phyloP scores from a whole-genome alignment of 148 eudicot species.

The Salicornia ramosissima region DNA sequence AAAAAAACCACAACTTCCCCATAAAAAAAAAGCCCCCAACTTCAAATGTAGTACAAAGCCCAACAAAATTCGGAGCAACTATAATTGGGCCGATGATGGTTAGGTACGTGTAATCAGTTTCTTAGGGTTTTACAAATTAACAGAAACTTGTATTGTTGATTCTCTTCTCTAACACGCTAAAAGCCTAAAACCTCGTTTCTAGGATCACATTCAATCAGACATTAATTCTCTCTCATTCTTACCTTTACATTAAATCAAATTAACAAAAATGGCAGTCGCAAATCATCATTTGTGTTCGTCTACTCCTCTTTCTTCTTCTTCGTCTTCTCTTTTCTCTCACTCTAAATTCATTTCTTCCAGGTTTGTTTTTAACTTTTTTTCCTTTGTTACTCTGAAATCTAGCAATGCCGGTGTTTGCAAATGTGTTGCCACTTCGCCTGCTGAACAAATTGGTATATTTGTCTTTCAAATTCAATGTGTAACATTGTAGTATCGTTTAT shows the following conservation, averaged over 20 bases:
- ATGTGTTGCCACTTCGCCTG: slow-evolving; percentile 29
- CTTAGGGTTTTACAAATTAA: no score
- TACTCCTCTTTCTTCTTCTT: slow-evolving; percentile 33
- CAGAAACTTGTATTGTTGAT: no score
- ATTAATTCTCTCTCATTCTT: not conserved
- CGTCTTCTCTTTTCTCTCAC: slow-evolving; percentile 26
- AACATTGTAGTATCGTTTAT: not conserved
- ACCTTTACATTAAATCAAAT: no score
- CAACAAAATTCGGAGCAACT: no score
- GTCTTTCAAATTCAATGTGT: not conserved
- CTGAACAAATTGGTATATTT: slow-evolving; percentile 28
- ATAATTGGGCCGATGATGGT: no score
- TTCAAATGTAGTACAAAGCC: no score
- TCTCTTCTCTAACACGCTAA: no score
- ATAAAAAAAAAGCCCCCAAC: no score
- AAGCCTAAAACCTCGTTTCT: not conserved
- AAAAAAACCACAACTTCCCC: no score
- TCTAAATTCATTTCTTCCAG: slow-evolving; percentile 24
- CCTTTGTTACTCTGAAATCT: slow-evolving; percentile 11
- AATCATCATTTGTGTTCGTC: slow-evolving; percentile 22
- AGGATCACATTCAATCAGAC: not conserved
- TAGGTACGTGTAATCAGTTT: no score
- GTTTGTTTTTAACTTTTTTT: slow-evolving; percentile 8
- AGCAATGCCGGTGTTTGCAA: slow-evolving; percentile 22
- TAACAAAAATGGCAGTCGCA: slow-evolving; percentile 22